Base-by-base conservation (phyloP, 2,329 filamentous ascomycete genomes). In the Monosporascus sp. region DNA sequence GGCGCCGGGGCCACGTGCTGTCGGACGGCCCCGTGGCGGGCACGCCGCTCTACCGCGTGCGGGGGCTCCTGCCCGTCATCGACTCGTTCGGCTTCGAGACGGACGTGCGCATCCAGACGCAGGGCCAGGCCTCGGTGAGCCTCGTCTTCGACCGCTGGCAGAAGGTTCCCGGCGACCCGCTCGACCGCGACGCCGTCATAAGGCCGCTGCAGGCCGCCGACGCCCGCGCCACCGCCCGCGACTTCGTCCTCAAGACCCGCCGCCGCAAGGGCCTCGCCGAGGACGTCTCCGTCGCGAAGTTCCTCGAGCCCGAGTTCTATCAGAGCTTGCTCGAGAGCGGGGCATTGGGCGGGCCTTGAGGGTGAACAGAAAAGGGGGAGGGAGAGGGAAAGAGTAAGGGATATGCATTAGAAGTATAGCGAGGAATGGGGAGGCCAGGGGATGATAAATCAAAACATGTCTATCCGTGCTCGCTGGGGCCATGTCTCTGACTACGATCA, bases 51-150 rank as follows among this genome's bases (percentile, higher is more conserved):
- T 97, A 97, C 73, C 87, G 89, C 22, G 92, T 97, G 51, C 89
- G 87, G 64, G 94, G 94, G 3, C 78, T 97, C 49, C 85, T 99
- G 52, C 94, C 94, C 9, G 94, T 97, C 55, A 96, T 99, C 67
- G 94, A 99, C 75, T 91, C 87, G 31, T 99, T 99, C 66, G 94
- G 94, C 20, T 97, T 99, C 72, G 94, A 99, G 77, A 97, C 94
- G 16, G 94, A 99, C 74, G 79, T 99, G 54, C 82, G 94, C 58
- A 97, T 97, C 67, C 92, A 96, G 72, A 97, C 93, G 0, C 90
- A 97, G 75, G 93, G 94, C 50, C 87, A 91, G 69, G 91, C 92
- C 52, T 92, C 90, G 65, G 85, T 97, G 51, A 91, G 87, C 63
- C 80, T 99, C 37, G 91, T 96, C 14, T 99, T 99, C 71, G 94